A percentile compares a stretch with the other conserved stretches of the same genome.
Evolutionary conservation across 192 early-diverging fungal genomes (phyloP).

Genomic region (Chytriomyces confervae): DNA sequence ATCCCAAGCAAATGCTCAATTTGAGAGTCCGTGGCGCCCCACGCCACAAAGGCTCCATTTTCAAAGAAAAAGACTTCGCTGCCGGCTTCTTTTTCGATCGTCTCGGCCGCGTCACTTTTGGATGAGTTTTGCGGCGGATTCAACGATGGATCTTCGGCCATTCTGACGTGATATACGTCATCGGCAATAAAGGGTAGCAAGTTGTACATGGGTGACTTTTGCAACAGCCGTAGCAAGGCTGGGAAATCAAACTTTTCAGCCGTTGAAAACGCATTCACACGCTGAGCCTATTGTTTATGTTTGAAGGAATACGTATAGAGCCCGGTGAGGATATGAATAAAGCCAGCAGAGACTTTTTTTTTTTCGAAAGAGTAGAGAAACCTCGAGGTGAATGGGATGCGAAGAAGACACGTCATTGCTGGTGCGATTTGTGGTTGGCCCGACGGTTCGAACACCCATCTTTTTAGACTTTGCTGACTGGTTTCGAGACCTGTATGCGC

Average conservation of each 20-base stretch:
- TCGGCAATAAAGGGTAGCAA: conserved; percentile 59
- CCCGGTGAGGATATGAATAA: too few species aligned
- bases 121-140: not conserved
- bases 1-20: conserved; percentile 46
- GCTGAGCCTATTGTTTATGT: conserved; percentile 1
- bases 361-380: too few species aligned
- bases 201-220: conserved; percentile 33
- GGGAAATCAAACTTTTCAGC: conserved; percentile 60
- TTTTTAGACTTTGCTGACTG: conserved; percentile 12
- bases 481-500: too few species aligned
- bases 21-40: conserved; percentile 55
- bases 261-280: conserved; percentile 54
- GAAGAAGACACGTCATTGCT: too few species aligned
- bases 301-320: not conserved
- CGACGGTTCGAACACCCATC: conserved; percentile 19
- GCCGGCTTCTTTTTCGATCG: not conserved
- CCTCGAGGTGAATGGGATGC: too few species aligned
- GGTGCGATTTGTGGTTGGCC: conserved; percentile 1
- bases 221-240: conserved; percentile 50
- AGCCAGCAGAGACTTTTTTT: too few species aligned
- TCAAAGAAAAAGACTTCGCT: conserved; percentile 59
- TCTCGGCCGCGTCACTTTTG: not conserved
- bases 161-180: conserved; percentile 56
- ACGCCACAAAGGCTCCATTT: conserved; percentile 62
- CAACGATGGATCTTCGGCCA: conserved; percentile 12